Evolutionary conservation across 495 filamentous ascomycete species (phyloP), one percentile per base, ranked within the genome.

Genomic region (Hyaloscypha hepaticicola): DNA sequence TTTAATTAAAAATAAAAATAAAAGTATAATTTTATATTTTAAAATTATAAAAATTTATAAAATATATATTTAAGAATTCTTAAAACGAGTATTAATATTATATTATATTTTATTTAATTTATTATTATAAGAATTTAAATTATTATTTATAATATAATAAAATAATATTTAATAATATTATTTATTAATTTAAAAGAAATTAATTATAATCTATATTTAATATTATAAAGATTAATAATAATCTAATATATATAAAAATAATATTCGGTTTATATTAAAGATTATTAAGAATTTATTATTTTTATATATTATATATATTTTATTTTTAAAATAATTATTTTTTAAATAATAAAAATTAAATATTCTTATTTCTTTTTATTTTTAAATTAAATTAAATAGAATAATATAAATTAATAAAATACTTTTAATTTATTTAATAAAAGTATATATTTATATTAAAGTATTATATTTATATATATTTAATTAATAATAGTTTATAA

Each of bases 11-110:
- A 34, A 5, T 38, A 53, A 58, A 6, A 26, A 58, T 33, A 50
- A 29, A 38, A 57, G 61, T 27, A n/a, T n/a, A n/a, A n/a, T n/a
- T n/a, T n/a, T n/a, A n/a, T n/a, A n/a, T n/a, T n/a, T n/a, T n/a
- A n/a, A n/a, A n/a, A n/a, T n/a, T n/a, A n/a, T n/a, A n/a, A n/a
- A n/a, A n/a, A n/a, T n/a, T n/a, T n/a, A n/a, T n/a, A n/a, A n/a
- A n/a, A n/a, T n/a, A n/a, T n/a, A n/a, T n/a, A n/a, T n/a, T n/a
- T n/a, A n/a, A n/a, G 51, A 55, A 19, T 57, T 63, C 52, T 49
- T 63, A 34, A 48, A 33, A 29, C 61, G 21, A n/a, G 28, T 57
- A 56, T 21, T 63, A 41, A 29, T 63, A 14, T 29, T 63, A 45
- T 63, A 9, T 26, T 34, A 64, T 58, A 58, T 64, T 27, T 31